These are phyloP conservation scores for Obba rivulosa DNA, from an alignment of 768 basidiomycete species.

Conservation along the genomic window DNA sequence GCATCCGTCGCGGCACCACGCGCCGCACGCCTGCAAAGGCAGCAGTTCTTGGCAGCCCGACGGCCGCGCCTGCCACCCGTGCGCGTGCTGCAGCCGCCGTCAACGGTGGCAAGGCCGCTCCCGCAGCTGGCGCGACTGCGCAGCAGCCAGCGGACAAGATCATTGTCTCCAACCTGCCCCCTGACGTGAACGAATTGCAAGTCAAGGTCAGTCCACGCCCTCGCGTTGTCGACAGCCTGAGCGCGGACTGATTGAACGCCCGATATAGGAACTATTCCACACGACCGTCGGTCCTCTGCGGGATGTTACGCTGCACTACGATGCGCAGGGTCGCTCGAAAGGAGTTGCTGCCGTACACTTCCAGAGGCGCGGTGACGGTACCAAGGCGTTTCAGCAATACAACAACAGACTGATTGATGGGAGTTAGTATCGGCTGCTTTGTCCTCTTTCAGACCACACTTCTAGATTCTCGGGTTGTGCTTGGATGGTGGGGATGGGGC, in stretches of 20 bases:
- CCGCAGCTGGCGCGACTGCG: constrained; percentile 25
- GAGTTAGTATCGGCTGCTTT: constrained; percentile 86
- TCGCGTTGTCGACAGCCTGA: neutral
- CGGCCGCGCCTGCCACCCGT: constrained; percentile 42
- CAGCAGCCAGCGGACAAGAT: constrained; percentile 73
- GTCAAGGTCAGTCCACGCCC: constrained; percentile 64
- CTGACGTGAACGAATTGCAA: constrained; percentile 89
- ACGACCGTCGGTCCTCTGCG: constrained; percentile 85
- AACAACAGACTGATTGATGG: constrained; percentile 99
- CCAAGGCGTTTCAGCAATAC: constrained; percentile 89
- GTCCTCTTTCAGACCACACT: constrained; percentile 25
- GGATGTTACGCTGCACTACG: constrained; percentile 82
- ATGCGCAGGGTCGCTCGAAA: constrained; percentile 81
- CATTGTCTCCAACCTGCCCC: constrained; percentile 90
- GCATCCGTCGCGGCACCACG: constrained; percentile 35
- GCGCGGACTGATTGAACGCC: neutral
- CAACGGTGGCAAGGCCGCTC: constrained; percentile 33
- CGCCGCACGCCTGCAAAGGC: constrained; percentile 43
- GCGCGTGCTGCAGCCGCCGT: constrained; percentile 42
- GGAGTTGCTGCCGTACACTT: constrained; percentile 88
- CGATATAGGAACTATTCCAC: constrained; percentile 80
- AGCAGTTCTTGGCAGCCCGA: constrained; percentile 56
- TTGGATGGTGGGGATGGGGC: too few species aligned
- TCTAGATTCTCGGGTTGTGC: constrained; percentile 1
- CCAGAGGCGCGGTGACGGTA: constrained; percentile 80